Evolutionary conservation across 148 eudicot species (phyloP).

Genomic region (Fallopia convolvulus): DNA sequence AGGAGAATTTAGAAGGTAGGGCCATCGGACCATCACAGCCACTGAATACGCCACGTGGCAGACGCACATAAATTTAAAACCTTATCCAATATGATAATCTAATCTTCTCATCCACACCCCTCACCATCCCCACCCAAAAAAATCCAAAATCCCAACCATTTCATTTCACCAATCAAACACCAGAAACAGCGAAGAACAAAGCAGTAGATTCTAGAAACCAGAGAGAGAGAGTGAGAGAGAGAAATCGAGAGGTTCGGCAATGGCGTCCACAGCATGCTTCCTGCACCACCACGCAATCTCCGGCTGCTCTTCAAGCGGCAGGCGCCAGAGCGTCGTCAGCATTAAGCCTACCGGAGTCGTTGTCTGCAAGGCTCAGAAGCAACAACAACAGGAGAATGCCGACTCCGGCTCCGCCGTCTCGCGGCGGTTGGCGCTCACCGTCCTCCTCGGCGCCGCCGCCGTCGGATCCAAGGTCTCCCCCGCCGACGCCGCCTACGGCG

Average conservation of each 20-base stretch:
- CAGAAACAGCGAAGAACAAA: background rate
- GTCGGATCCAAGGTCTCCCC: constrained; percentile 83
- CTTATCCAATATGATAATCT: constrained; percentile 8
- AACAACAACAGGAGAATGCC: constrained; percentile 12
- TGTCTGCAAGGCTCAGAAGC: constrained; percentile 67
- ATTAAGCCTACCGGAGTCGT: constrained; percentile 39
- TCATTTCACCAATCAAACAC: constrained; percentile 5
- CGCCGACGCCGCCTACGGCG: constrained; percentile 98
- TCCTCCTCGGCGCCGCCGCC: constrained; percentile 86
- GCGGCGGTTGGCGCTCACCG: constrained; percentile 71
- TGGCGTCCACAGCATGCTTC: constrained; percentile 90
- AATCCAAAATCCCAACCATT: background rate
- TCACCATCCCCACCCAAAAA: background rate
- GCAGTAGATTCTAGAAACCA: background rate
- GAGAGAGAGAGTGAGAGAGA: background rate
- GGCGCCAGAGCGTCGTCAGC: constrained; percentile 26
- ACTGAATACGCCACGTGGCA: constrained; percentile 1
- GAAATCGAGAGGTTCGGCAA: constrained; percentile 11
- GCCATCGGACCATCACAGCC: background rate
- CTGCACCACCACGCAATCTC: constrained; percentile 77
- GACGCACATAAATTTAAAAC: background rate
- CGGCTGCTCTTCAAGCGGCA: constrained; percentile 32
- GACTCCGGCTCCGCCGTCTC: constrained; percentile 26
- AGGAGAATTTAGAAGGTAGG: background rate
- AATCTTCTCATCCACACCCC: constrained; percentile 9